Evolutionary conservation across 176 grass and related monocot genomes (phyloP).

Genomic region (Bothriochloa decipiens): DNA sequence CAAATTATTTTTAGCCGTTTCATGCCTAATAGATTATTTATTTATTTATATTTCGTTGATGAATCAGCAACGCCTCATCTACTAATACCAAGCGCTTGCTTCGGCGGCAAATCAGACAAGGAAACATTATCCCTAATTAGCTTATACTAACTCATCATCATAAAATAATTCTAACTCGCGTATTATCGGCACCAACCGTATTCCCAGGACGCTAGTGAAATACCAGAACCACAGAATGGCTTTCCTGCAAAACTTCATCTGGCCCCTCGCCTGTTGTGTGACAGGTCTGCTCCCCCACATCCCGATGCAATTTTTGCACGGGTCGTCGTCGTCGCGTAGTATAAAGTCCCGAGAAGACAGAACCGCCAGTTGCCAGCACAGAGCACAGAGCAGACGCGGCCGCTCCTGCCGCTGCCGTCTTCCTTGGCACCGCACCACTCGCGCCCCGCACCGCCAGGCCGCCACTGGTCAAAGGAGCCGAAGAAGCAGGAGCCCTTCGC

Average conservation of each 20-base stretch:
- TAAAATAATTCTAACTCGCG: not conserved
- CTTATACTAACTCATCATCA: no score
- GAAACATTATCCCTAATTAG: not conserved
- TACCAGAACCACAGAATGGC: not conserved
- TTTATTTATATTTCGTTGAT: no score
- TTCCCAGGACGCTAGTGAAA: not conserved
- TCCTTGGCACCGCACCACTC: not conserved
- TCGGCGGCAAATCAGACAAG: not conserved
- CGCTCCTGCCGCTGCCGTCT: not conserved
- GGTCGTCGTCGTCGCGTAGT: constrained; percentile 3
- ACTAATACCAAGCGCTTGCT: not conserved
- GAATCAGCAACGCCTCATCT: not conserved
- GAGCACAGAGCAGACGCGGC: not conserved
- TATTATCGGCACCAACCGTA: not conserved
- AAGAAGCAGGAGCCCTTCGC: not conserved
- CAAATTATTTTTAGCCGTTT: not conserved
- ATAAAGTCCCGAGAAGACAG: constrained; percentile 21
- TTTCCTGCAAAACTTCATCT: not conserved
- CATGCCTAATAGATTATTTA: not conserved
- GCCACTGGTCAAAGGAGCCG: not conserved
- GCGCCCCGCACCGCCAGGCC: no score
- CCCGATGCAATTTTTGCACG: constrained; percentile 17
- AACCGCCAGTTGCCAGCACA: not conserved
- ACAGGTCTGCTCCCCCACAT: not conserved
- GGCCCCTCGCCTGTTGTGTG: not conserved